A percentile compares a stretch with the other conserved stretches of the same genome.
Evolutionary conservation across 208 protist genomes (phyloP).

Genomic region (Zelonia costaricensis): DNA sequence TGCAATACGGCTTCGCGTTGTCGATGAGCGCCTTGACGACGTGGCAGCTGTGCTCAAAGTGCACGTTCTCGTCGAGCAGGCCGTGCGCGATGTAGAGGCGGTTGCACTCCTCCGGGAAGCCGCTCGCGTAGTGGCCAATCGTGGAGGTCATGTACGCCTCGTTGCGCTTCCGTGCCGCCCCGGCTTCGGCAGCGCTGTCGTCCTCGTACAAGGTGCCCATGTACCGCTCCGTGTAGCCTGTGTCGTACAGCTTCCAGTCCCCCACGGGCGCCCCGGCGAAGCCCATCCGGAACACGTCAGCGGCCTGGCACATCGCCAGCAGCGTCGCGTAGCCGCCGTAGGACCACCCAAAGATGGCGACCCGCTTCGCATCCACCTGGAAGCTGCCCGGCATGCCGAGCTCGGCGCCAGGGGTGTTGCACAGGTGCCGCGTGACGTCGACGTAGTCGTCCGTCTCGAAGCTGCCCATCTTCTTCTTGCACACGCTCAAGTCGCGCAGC

Average conservation of each 20-base stretch:
- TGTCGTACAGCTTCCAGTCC: constrained; percentile 92
- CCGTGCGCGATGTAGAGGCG: constrained; percentile 93
- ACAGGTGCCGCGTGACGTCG: constrained; percentile 58
- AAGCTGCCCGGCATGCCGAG: constrained; percentile 35
- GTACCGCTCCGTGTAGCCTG: constrained; percentile 91
- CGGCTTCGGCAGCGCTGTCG: neutral
- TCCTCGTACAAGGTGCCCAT: constrained; percentile 69
- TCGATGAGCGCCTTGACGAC: constrained; percentile 79
- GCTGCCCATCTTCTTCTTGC: constrained; percentile 83
- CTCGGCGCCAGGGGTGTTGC: constrained; percentile 6
- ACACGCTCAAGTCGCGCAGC: constrained; percentile 71
- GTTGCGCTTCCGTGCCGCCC: constrained; percentile 17
- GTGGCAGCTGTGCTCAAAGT: constrained; percentile 81
- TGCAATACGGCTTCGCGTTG: constrained; percentile 82
- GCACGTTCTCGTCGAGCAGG: constrained; percentile 94
- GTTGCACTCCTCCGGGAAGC: constrained; percentile 86
- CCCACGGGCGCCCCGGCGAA: constrained; percentile 84
- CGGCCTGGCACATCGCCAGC: constrained; percentile 80
- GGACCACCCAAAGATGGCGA: constrained; percentile 89
- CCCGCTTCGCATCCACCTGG: constrained; percentile 57
- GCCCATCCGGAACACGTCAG: constrained; percentile 80
- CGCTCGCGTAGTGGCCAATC: constrained; percentile 57
- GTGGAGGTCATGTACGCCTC: constrained; percentile 62
- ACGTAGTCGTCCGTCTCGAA: constrained; percentile 89
- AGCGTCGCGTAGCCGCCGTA: constrained; percentile 91